Evolutionary conservation across 179 eudicot species (phyloP).

Genomic region (Corrigiola litoralis): DNA sequence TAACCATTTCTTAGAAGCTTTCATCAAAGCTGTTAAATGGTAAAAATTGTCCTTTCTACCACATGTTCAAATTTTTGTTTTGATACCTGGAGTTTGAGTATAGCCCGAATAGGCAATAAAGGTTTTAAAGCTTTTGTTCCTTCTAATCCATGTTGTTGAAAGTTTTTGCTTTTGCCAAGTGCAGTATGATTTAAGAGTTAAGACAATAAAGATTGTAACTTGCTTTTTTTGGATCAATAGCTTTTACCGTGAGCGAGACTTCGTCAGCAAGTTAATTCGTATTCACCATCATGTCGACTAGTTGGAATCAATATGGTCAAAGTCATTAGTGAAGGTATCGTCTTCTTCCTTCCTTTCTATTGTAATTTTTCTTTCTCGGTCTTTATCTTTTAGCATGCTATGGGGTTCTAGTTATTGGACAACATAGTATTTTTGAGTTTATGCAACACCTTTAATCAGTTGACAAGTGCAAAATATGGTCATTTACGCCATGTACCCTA

Average conservation of each 20-base stretch:
- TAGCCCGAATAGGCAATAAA: too few species aligned
- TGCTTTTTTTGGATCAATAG: slow-evolving; percentile 31
- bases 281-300: slow-evolving; percentile 74
- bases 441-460: slow-evolving; percentile 1
- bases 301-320: slow-evolving; percentile 1
- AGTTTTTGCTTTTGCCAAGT: neutral
- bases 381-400: too few species aligned
- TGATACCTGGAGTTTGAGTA: neutral
- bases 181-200: neutral
- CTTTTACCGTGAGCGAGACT: slow-evolving; percentile 55
- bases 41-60: neutral
- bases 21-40: neutral
- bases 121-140: neutral
- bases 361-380: neutral
- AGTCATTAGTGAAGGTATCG: slow-evolving; percentile 10
- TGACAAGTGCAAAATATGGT: neutral
- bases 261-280: slow-evolving; percentile 65
- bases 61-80: neutral
- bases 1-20: neutral
- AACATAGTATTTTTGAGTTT: neutral
- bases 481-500: neutral
- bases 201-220: neutral
- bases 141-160: neutral
- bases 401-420: neutral
- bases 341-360: neutral